Conservation (phyloP, 129 eudicot species). For the Helichrysum umbraculigerum region DNA sequence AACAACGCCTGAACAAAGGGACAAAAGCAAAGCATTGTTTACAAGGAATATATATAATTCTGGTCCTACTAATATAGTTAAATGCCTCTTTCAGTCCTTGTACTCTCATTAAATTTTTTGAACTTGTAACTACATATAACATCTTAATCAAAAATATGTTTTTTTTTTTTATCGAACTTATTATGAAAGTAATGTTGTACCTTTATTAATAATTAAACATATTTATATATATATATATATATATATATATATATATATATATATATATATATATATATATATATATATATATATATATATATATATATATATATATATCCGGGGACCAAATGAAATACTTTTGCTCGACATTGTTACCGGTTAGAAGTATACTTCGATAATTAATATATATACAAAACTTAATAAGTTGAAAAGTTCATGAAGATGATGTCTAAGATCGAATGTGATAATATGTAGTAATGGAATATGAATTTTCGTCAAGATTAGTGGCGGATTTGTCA, state of each 20-base stretch:
- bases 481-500: neutral
- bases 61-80: slow-evolving; percentile 23
- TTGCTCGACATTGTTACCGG: neutral
- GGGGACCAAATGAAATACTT: too few relatives aligned
- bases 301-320: too few relatives aligned
- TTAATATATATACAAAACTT: too few relatives aligned
- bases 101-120: neutral
- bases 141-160: neutral
- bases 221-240: too few relatives aligned
- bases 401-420: too few relatives aligned
- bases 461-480: neutral
- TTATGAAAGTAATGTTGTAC: neutral
- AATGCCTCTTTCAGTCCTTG: slow-evolving; percentile 17
- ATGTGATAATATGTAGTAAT: neutral
- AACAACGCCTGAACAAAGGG: slow-evolving; percentile 46
- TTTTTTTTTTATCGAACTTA: too few relatives aligned
- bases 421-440: neutral
- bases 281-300: too few relatives aligned
- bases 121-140: neutral
- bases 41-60: slow-evolving; percentile 26
- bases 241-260: too few relatives aligned
- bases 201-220: neutral
- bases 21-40: slow-evolving; percentile 41
- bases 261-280: too few relatives aligned
- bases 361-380: neutral